Base-by-base conservation (phyloP, 176 grass and related monocot species). In the Aegilops longissima region DNA sequence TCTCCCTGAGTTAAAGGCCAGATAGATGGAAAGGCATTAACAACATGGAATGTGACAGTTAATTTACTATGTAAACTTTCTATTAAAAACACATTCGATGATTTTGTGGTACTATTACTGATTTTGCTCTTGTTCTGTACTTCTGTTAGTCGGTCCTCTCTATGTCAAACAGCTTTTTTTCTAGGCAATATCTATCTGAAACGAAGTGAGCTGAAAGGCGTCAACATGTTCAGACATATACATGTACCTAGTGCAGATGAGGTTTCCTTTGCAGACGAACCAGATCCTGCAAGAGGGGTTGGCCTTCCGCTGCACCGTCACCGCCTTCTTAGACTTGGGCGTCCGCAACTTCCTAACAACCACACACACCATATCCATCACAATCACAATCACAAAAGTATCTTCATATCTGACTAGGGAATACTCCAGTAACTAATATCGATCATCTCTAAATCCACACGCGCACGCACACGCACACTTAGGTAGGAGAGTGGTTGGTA, bases 1-100 rank as follows among this genome's bases (percentile, higher is more conserved):
- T 77, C 83, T 93, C 91, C 85, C 90, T 95, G 14, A 6, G 20
- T 31, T 31, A 11, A 30, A 65, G 40, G 77, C 62, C 42, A 70
- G 16, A 25, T 27, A 66, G 8, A 52, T 76, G 18, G 51, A 1
- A 27, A 27, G 25, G 25, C 25, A 54, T 54, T 2, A 23, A 29
- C 14, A 9, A 44, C 11, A 38, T 47, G 59, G 17, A 70, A 70
- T 18, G 14, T 18, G 13, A 1, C 51, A 54, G 14, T 47, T 47
- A 47, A 47, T 47, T 14, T 13, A 47, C 45, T 5, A 47, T 14
- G 45, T 47, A 47, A 1, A 47, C 12, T 47, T 45, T 44, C 39
- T 11, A 42, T 42, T 42, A 45, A 45, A 45, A 45, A 12, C 10
- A 0, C 44, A 45, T 45, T 11, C 44, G 44, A 45, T 12, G 44